phyloP scores from a whole-genome alignment of 2,329 filamentous ascomycete genomes.

The Hypoxylon sp. region DNA sequence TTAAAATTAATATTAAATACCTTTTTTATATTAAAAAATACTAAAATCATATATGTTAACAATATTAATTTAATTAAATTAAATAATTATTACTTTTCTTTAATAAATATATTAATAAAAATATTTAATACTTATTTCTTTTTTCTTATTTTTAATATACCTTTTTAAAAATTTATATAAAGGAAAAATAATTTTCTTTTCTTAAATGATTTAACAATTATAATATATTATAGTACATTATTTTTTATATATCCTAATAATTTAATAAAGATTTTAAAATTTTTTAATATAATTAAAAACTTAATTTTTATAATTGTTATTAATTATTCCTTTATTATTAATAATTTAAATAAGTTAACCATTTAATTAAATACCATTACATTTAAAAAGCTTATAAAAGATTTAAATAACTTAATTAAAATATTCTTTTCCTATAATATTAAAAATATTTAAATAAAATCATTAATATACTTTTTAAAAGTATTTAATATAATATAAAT shows the following conservation, averaged over 20 bases:
- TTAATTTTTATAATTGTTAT: neutral
- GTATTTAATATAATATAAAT: no score
- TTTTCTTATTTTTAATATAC: neutral
- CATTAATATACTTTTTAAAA: no score
- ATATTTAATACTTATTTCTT: neutral
- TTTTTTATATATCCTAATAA: neutral
- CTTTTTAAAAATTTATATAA: neutral
- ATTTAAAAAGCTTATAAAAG: no score
- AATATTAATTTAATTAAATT: neutral
- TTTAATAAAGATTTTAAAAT: no score
- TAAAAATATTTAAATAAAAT: no score
- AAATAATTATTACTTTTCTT: neutral
- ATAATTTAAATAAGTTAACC: no score
- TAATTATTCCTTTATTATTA: no score
- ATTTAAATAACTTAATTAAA: no score
- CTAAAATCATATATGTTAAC: neutral
- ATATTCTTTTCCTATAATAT: no score
- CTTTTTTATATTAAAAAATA: neutral
- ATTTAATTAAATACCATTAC: no score
- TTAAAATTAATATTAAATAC: neutral
- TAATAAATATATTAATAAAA: no score
- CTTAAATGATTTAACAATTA: neutral
- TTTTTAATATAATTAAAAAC: neutral
- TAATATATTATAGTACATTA: neutral
- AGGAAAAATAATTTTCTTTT: no score